Evolutionary conservation across 768 basidiomycete species (phyloP), one percentile per base, ranked within the genome.

Genomic region (Coprinellus aureogranulatus): DNA sequence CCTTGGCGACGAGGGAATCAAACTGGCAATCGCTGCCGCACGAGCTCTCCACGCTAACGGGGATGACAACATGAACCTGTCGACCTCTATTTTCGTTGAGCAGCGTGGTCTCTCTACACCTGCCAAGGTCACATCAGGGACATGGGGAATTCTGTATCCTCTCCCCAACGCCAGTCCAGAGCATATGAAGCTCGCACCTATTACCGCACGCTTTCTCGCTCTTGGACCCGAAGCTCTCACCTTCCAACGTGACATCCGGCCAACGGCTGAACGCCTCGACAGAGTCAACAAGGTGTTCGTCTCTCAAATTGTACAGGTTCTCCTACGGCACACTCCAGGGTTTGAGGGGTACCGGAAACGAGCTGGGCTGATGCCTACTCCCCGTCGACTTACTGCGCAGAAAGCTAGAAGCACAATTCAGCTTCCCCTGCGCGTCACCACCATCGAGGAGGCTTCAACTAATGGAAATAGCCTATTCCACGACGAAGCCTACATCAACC

Each of bases 371-470:
- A n/a, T n/a, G n/a, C n/a, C n/a, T n/a, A n/a, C n/a, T n/a, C n/a
- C n/a, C n/a, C n/a, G n/a, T n/a, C n/a, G n/a, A n/a, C n/a, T n/a
- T n/a, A n/a, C n/a, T n/a, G n/a, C n/a, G n/a, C n/a, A n/a, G n/a
- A n/a, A n/a, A n/a, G n/a, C n/a, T n/a, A n/a, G n/a, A n/a, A n/a
- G n/a, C n/a, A n/a, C n/a, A n/a, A n/a, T n/a, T n/a, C n/a, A n/a
- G n/a, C n/a, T n/a, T n/a, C n/a, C n/a, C n/a, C n/a, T n/a, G n/a
- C n/a, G n/a, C n/a, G n/a, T n/a, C n/a, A n/a, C n/a, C n/a, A n/a
- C n/a, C n/a, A 69, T 69, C 30, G 68, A 71, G 44, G 70, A 72
- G 56, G 63, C 64, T 11, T 63, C 67, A 1, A 46, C 67, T 16
- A 40, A 44, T 6, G 69, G 69, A 2, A 71, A 68, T 28, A 41